Base-by-base conservation (phyloP, 768 basidiomycete species). In the Mycena vulgaris region DNA sequence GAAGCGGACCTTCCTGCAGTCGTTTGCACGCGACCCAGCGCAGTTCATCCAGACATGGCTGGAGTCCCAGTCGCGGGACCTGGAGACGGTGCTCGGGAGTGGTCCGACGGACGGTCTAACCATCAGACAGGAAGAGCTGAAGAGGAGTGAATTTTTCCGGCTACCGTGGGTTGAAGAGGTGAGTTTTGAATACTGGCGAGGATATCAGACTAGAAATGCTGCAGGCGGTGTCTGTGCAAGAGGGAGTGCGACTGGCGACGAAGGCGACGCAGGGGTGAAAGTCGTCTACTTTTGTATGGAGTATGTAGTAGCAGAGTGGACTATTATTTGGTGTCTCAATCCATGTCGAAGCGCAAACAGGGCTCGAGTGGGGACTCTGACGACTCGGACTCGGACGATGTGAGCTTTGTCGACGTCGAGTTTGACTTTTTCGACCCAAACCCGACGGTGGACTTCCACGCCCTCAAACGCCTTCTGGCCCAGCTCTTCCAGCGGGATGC, bases 341-440 rank as follows among this genome's bases (percentile, higher is more conserved):
- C 9, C 67, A 90, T 89, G 89, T 83, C 85, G 37, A 90, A 89
- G 78, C 83, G 88, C 74, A 90, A 90, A 78, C 86, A 87, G 66
- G 76, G 76, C 4, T 47, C 77, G n/a, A 76, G 71, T 37, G 80
- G 76, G 14, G 51, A 52, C 16, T 31, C 51, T 6, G 84, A 81
- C 66, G 84, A 81, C 66, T 79, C 78, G 69, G 78, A 79, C 47
- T 79, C 81, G 49, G 85, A 84, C 70, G 86, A 80, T 70, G 86
- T 81, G 28, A 81, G 76, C n/a, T 86, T 92, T 75, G 87, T 97
- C 81, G 89, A 97, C 80, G 92, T 97, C 73, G 92, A 93, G 76
- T 98, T 99, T 76, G 96, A 98, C 73, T 99, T 98, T 79, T 97
- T 95, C 86, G 92, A 95, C 79, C 90, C 95, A 8, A 92, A 94